Percentiles rank a stretch among this genome's conserved stretches.
Evolutionary conservation across 129 eudicot species (phyloP).

Genomic region (Oenanthe sinensis): DNA sequence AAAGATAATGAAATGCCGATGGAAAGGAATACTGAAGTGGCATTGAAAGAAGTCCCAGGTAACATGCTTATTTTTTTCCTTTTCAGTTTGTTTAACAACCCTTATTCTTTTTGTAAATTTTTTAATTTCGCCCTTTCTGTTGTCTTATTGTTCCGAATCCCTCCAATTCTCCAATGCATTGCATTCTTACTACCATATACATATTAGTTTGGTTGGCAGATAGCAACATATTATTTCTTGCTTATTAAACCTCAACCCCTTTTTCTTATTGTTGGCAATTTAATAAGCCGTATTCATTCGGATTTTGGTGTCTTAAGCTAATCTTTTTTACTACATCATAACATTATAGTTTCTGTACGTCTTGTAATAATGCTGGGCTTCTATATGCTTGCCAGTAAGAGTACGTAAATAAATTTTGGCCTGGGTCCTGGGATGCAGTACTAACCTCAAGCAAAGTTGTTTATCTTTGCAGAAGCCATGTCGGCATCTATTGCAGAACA

Average conservation of each 20-base stretch:
- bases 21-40: constrained; percentile 18
- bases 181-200: not conserved
- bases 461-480: not conserved
- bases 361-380: not conserved
- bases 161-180: not conserved
- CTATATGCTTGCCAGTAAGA: not conserved
- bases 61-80: not conserved
- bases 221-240: not conserved
- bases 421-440: not conserved
- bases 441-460: not conserved
- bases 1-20: constrained; percentile 13
- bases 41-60: constrained; percentile 42
- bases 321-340: too few relatives aligned
- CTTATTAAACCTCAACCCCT: not conserved
- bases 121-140: not conserved
- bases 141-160: not conserved
- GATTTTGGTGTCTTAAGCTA: not conserved
- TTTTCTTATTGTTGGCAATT: not conserved
- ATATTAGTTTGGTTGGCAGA: not conserved
- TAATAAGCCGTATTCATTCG: not conserved
- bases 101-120: not conserved
- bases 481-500: not conserved
- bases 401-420: not conserved
- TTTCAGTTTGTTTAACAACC: not conserved
- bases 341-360: not conserved